These are phyloP conservation scores for Tilletiopsis washingtonensis DNA, from an alignment of 1,284 basidiomycete species.

Conservation along the genomic window DNA sequence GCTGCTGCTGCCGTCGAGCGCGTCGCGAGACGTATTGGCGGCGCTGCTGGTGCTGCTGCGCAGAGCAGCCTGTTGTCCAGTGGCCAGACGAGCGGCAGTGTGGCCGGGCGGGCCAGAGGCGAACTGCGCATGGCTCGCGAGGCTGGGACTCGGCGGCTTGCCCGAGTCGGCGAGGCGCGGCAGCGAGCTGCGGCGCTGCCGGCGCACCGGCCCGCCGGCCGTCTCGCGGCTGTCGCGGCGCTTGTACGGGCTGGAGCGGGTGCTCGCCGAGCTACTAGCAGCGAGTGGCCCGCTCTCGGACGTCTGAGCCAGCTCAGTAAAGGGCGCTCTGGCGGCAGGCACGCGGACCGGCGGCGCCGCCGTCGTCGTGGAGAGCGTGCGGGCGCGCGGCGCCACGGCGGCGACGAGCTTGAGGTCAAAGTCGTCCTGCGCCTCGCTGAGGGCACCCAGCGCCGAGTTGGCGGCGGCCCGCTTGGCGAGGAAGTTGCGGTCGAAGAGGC, in stretches of 20 bases:
- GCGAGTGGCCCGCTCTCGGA: neutral
- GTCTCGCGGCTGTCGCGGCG: neutral
- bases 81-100: too few relatives aligned
- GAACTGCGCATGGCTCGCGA: too few relatives aligned
- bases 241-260: neutral
- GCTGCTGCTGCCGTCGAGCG: too few relatives aligned
- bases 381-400: neutral
- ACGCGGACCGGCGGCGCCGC: neutral
- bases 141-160: too few relatives aligned
- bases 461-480: neutral
- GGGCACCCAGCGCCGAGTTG: neutral
- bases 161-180: neutral
- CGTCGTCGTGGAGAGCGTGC: neutral
- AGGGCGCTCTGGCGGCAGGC: neutral
- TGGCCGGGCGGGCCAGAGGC: too few relatives aligned
- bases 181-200: neutral
- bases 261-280: too few relatives aligned
- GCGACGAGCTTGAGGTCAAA: neutral
- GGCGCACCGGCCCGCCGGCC: neutral
- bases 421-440: neutral
- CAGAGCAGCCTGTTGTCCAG: too few relatives aligned
- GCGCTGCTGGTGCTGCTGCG: too few relatives aligned
- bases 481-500: conserved; percentile 7
- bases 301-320: neutral
- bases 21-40: too few relatives aligned